Percentiles rank a stretch among this genome's conserved stretches.
Evolutionary conservation across 768 basidiomycete genomes (phyloP).

Genomic region (Fistulinella prunicolor): DNA sequence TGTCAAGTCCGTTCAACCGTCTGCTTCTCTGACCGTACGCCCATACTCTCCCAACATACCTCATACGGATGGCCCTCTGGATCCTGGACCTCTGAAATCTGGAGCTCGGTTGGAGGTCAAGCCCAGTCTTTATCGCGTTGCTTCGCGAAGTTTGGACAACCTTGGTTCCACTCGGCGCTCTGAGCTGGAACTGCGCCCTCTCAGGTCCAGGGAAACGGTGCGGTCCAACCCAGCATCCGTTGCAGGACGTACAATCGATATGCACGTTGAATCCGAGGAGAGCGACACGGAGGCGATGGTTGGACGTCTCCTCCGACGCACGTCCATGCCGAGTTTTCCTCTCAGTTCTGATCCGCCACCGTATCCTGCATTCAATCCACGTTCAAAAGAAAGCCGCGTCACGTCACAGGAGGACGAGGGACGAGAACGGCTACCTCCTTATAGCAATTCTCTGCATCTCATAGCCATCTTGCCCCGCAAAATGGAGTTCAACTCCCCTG

Average conservation of each 20-base stretch:
- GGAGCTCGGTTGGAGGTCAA: constrained; percentile 16
- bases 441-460: constrained; percentile 80
- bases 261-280: constrained; percentile 17
- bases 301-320: constrained; percentile 50
- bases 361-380: constrained; percentile 50
- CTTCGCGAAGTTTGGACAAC: constrained; percentile 65
- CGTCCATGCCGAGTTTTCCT: constrained; percentile 70
- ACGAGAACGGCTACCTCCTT: constrained; percentile 71
- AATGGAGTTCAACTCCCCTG: constrained; percentile 86
- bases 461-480: constrained; percentile 83
- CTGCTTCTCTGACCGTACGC: constrained; percentile 9
- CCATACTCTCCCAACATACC: constrained; percentile 20
- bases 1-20: constrained; percentile 6
- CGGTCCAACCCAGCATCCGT: constrained; percentile 12
- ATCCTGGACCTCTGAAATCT: constrained; percentile 4
- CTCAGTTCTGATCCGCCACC: constrained; percentile 62
- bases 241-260: constrained; percentile 11
- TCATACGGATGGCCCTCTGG: not conserved
- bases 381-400: constrained; percentile 20
- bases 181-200: constrained; percentile 22
- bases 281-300: constrained; percentile 28
- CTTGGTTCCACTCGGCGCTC: constrained; percentile 35
- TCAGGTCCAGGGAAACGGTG: constrained; percentile 15
- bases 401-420: constrained; percentile 79
- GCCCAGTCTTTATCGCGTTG: constrained; percentile 54